These are phyloP conservation scores for Backusella psychrophila DNA, from an alignment of 192 early-diverging fungal genomes.

Conservation along the genomic window DNA sequence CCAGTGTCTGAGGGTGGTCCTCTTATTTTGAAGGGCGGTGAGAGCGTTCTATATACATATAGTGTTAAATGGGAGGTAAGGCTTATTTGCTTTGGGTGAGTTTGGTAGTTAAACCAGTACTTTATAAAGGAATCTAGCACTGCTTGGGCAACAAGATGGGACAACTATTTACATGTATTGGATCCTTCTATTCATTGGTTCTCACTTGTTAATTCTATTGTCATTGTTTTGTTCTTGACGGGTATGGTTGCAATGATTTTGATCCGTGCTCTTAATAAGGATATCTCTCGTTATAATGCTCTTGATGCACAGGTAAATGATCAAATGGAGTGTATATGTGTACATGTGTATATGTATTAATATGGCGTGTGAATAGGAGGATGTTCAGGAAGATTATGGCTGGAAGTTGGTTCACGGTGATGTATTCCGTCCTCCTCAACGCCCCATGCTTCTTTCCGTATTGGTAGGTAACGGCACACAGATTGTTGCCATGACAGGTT, in stretches of 20 bases:
- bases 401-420: conserved; percentile 99
- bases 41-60: conserved; percentile 63
- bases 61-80: conserved; percentile 58
- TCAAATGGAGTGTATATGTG: background rate
- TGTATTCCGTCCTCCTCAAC: conserved; percentile 88
- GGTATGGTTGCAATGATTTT: conserved; percentile 93
- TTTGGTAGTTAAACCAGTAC: background rate
- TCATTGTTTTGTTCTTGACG: conserved; percentile 91
- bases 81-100: background rate
- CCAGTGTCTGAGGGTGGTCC: background rate
- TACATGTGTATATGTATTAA: background rate
- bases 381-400: conserved; percentile 93
- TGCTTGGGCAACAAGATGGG: conserved; percentile 84
- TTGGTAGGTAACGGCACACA: conserved; percentile 86
- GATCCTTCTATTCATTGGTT: conserved; percentile 98
- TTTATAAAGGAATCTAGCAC: conserved; percentile 49
- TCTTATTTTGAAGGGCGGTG: conserved; percentile 24
- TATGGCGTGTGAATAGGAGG: conserved; percentile 39
- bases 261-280: conserved; percentile 84
- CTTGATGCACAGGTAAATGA: conserved; percentile 45
- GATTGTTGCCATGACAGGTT: conserved; percentile 69
- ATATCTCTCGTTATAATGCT: conserved; percentile 91
- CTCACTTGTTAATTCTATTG: conserved; percentile 89
- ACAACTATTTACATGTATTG: conserved; percentile 78
- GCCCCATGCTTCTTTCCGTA: conserved; percentile 74